Evolutionary conservation across 768 basidiomycete genomes (phyloP), one percentile per base, ranked within the genome.

Genomic region (Russula emetica): DNA sequence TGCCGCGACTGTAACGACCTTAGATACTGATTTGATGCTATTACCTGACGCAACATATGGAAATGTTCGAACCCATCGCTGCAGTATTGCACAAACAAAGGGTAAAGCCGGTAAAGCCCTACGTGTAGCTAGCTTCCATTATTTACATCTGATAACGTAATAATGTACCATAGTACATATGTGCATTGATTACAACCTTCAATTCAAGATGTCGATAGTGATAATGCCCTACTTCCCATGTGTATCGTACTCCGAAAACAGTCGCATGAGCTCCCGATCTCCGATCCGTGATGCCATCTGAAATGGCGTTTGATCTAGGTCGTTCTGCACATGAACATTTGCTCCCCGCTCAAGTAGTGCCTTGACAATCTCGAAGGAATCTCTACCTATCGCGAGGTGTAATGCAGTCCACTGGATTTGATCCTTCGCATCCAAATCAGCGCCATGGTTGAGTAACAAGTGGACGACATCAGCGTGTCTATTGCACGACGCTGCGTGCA

Each of bases 401-500:
- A 55, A 42, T 20, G 55, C 14, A 11, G 55, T 28, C 26, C 1
- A 38, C 10, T 42, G 22, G 6, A 13, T 8, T 18, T 38, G 26
- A 4, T 6, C 13, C 55, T 10, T 42, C 5, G 38, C 38, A n/a
- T 58, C 9, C 13, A 47, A 32, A 18, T 47, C 30, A 5, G 45
- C 57, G 45, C 45, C 57, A 10, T 58, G 44, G 20, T 58, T 14
- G 13, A 58, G 57, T 34, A 58, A 34, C 22, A 58, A 24, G 2
- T 6, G 32, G 20, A 32, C 32, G 5, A 58, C 8, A 1, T 45
- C 57, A 4, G 10, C 7, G 16, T 47, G 16, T 18, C n/a, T 22
- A 16, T 10, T 0, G 3, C 4, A 9, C 18, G 38, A 55, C 24
- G 55, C 38, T 5, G 18, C 6, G 24, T 42, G 45, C 9, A 47